Evolutionary conservation across 2,329 filamentous ascomycete species (phyloP).

Genomic region (Alternaria panax): DNA sequence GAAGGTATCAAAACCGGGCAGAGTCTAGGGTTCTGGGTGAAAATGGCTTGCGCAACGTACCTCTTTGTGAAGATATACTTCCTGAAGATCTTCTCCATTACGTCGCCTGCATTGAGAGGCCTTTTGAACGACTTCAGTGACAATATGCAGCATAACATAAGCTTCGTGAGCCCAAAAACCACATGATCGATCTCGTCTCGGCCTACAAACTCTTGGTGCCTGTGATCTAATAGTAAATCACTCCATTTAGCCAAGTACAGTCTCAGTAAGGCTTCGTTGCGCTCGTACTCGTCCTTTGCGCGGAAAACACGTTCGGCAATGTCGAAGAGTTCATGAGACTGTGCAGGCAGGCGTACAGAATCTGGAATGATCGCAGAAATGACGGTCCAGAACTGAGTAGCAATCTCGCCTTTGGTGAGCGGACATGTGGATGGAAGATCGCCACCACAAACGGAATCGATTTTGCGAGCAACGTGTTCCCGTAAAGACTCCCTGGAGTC

Average conservation of each 20-base stretch:
- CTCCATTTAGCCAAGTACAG: constrained; percentile 43
- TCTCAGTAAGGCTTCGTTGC: constrained; percentile 42
- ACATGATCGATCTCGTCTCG: constrained; percentile 46
- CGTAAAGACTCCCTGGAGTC: constrained; percentile 34
- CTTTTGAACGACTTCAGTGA: constrained; percentile 52
- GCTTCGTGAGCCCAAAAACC: constrained; percentile 50
- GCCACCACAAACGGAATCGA: constrained; percentile 47
- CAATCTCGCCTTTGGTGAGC: constrained; percentile 39
- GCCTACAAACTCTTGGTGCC: constrained; percentile 46
- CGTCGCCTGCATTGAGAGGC: constrained; percentile 38
- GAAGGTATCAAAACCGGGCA: not conserved
- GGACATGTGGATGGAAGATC: constrained; percentile 45
- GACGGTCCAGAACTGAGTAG: constrained; percentile 44
- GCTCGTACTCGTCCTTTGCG: constrained; percentile 42
- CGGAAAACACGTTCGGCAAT: constrained; percentile 48
- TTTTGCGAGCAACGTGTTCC: constrained; percentile 36
- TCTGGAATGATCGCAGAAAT: constrained; percentile 43
- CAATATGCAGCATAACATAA: constrained; percentile 50
- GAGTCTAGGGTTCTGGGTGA: not conserved
- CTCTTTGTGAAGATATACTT: constrained; percentile 46
- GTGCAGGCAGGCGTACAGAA: constrained; percentile 28
- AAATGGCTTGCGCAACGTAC: constrained; percentile 20
- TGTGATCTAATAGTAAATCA: constrained; percentile 41
- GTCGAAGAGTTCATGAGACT: constrained; percentile 45
- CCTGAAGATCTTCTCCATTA: constrained; percentile 44